Base-by-base conservation (phyloP, 176 grass and related monocot genomes). In the Oryza meyeriana region DNA sequence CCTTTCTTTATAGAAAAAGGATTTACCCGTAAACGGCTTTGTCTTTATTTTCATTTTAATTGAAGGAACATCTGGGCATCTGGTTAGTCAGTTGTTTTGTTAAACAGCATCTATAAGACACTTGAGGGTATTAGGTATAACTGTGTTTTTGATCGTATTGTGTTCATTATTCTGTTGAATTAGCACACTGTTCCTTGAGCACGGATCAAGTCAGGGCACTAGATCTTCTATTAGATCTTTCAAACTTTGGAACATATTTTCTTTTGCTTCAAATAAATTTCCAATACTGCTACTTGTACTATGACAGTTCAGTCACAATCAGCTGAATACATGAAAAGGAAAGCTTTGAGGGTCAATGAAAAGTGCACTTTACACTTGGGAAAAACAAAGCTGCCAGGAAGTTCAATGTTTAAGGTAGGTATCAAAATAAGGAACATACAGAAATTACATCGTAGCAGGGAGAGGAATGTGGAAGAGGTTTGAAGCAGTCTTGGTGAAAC, bases 271-370 rank as follows among this genome's bases (percentile, higher is more conserved):
- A n/a, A n/a, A n/a, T n/a, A n/a, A n/a, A 35, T 63, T 59, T 66
- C 39, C 25, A 64, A 82, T 86, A 34, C 22, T 67, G 25, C 18
- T 81, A 14, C 64, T 61, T 92, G 20, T 85, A 28, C 64, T 75
- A 48, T 75, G 8, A 79, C 88, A 95, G 95, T 95, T 86, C 90
- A 93, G 65, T 61, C 73, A 84, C 63, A 88, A 69, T 88, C 92
- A 12, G 74, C 79, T 84, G 71, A 88, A 88, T 95, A 95, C 48
- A 90, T 95, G 87, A 88, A 88, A 83, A 95, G 92, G 69, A 93
- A 85, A 95, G 76, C 75, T 83, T 75, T 28, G 34, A 63, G 34
- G 63, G 14, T 86, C 70, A 26, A 71, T 55, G 73, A 64, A 39
- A 77, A 79, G 39, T 57, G 40, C 33, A 81, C 28, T 82, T 83